Evolutionary conservation across 345 rosid species (phyloP).

Genomic region (Salix dunnii): DNA sequence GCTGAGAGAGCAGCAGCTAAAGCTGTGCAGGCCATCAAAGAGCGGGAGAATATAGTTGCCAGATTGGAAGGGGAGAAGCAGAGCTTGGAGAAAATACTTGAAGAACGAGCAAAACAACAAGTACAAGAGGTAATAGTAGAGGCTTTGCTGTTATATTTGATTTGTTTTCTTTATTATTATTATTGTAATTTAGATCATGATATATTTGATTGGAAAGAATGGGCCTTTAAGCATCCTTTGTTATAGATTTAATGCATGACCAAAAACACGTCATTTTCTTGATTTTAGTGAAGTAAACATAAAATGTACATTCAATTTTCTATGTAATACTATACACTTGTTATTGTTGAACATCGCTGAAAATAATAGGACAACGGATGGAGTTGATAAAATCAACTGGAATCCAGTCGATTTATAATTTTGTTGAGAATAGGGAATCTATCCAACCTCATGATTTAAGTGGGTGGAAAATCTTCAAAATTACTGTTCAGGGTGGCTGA

Average conservation of each 20-base stretch:
- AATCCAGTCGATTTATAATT: neutral
- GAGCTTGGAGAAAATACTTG: conserved; percentile 89
- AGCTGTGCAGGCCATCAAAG: conserved; percentile 69
- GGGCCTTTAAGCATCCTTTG: neutral
- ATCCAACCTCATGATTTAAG: too few relatives aligned
- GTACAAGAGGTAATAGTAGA: conserved; percentile 69
- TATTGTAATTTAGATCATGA: neutral
- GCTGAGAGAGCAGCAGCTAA: conserved; percentile 79
- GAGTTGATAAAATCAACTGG: neutral
- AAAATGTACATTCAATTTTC: neutral
- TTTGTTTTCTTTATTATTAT: conserved; percentile 1
- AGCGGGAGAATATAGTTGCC: conserved; percentile 80
- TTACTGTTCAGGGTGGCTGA: too few relatives aligned
- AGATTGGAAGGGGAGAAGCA: conserved; percentile 92
- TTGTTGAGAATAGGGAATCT: neutral
- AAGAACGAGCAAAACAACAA: conserved; percentile 89
- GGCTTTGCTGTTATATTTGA: neutral
- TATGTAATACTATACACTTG: neutral
- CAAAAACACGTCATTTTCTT: neutral
- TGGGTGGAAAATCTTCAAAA: too few relatives aligned
- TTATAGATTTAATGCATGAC: neutral
- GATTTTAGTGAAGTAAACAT: neutral
- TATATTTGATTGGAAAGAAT: neutral
- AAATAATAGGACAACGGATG: neutral
- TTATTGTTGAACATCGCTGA: neutral